phyloP scores from a whole-genome alignment of 192 early-diverging fungal genomes.

The Podila epigama region DNA sequence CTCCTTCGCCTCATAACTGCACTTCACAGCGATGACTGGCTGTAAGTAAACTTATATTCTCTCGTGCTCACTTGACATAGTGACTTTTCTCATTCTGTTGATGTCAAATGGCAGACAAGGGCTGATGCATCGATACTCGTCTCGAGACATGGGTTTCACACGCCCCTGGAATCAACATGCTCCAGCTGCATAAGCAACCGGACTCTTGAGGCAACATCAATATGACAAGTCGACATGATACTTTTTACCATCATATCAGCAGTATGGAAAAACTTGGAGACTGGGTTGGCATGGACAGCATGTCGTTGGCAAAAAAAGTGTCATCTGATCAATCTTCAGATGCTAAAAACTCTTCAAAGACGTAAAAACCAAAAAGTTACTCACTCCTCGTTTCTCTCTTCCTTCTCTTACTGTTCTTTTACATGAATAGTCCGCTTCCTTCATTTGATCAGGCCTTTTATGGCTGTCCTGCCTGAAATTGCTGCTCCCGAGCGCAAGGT shows the following conservation, averaged over 20 bases:
- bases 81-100: too few relatives aligned
- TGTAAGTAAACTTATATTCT: neutral
- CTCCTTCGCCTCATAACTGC: neutral
- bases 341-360: neutral
- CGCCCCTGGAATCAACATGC: neutral
- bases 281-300: too few relatives aligned
- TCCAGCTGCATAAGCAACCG: too few relatives aligned
- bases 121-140: too few relatives aligned
- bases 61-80: too few relatives aligned
- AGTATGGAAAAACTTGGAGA: too few relatives aligned
- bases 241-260: too few relatives aligned
- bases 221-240: too few relatives aligned
- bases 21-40: neutral
- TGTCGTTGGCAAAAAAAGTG: too few relatives aligned
- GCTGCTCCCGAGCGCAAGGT: conserved; percentile 97
- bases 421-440: conserved; percentile 84
- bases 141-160: neutral
- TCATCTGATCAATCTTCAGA: neutral
- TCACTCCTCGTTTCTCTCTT: conserved; percentile 17
- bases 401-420: conserved; percentile 5
- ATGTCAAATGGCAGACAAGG: too few relatives aligned
- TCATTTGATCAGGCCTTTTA: conserved; percentile 96
- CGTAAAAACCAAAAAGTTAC: neutral
- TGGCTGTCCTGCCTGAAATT: conserved; percentile 98
- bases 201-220: too few relatives aligned